phyloP scores from a whole-genome alignment of 495 filamentous ascomycete genomes.

The Aspergillus conjunctus region DNA sequence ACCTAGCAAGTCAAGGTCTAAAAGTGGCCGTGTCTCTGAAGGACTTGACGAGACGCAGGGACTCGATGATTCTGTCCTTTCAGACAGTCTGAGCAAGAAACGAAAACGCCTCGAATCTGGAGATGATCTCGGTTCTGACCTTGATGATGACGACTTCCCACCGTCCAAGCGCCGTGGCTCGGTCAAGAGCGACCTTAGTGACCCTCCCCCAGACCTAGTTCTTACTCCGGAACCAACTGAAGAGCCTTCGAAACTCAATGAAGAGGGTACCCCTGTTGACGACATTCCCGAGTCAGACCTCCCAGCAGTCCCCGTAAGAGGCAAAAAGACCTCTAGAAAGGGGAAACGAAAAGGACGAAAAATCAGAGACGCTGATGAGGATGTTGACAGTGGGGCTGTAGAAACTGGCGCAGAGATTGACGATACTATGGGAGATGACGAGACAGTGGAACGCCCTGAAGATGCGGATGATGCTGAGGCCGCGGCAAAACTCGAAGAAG shows the following conservation, averaged over 20 bases:
- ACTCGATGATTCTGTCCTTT: conserved; percentile 36
- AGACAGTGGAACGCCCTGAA: conserved; percentile 45
- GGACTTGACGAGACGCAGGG: conserved; percentile 31
- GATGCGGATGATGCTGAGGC: conserved; percentile 45
- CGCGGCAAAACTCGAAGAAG: conserved; percentile 59
- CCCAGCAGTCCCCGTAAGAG: conserved; percentile 32
- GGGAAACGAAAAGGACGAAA: conserved; percentile 50
- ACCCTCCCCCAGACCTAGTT: conserved; percentile 37
- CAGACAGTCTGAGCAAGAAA: conserved; percentile 45
- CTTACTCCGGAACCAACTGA: conserved; percentile 41
- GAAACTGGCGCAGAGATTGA: conserved; percentile 36
- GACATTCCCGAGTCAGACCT: conserved; percentile 42
- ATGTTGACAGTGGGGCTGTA: conserved; percentile 32
- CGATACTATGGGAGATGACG: conserved; percentile 48
- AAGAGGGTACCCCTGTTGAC: conserved; percentile 42
- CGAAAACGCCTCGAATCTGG: conserved; percentile 49
- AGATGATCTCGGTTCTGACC: conserved; percentile 44
- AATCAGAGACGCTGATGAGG: conserved; percentile 42
- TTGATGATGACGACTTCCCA: conserved; percentile 48
- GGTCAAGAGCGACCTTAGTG: conserved; percentile 47
- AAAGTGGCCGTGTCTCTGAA: conserved; percentile 33
- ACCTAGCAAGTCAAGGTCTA: conserved; percentile 45
- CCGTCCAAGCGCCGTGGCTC: conserved; percentile 49
- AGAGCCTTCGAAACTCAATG: conserved; percentile 36
- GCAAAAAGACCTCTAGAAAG: conserved; percentile 43